phyloP scores from a whole-genome alignment of 495 filamentous ascomycete genomes.

The Penicillium roqueforti region DNA sequence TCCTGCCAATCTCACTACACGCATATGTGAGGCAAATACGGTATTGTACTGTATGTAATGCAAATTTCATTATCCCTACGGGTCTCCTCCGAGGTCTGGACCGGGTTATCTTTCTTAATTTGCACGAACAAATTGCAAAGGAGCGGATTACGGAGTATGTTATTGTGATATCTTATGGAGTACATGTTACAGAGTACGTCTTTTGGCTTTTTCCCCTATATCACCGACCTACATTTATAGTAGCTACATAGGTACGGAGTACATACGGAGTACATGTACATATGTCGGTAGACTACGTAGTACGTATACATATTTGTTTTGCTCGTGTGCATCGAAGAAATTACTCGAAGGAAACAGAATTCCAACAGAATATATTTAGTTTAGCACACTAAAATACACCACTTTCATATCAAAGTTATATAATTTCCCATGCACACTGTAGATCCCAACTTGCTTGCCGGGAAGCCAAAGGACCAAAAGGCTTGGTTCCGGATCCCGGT shows the following conservation, averaged over 20 bases:
- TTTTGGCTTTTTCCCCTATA: neutral
- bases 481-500: slow-evolving; percentile 9
- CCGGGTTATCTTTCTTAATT: too few relatives aligned
- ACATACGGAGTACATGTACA: too few relatives aligned
- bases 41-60: neutral
- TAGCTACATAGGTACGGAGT: too few relatives aligned
- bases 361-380: neutral
- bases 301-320: neutral
- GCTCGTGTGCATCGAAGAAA: slow-evolving; percentile 19
- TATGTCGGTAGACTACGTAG: too few relatives aligned
- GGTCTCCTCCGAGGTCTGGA: neutral
- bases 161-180: too few relatives aligned
- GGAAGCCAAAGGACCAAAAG: slow-evolving; percentile 3
- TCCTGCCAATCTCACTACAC: too few relatives aligned
- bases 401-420: neutral
- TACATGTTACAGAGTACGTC: too few relatives aligned
- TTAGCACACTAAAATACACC: neutral
- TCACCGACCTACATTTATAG: too few relatives aligned
- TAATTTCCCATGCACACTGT: neutral
- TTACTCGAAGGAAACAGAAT: slow-evolving; percentile 9
- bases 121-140: too few relatives aligned
- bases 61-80: neutral
- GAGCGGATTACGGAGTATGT: too few relatives aligned
- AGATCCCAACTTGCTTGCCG: slow-evolving; percentile 1
- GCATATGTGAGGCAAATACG: neutral